Conservation (phyloP, 441 rosid genomes). For the Bocquillonia castaneifolia region DNA sequence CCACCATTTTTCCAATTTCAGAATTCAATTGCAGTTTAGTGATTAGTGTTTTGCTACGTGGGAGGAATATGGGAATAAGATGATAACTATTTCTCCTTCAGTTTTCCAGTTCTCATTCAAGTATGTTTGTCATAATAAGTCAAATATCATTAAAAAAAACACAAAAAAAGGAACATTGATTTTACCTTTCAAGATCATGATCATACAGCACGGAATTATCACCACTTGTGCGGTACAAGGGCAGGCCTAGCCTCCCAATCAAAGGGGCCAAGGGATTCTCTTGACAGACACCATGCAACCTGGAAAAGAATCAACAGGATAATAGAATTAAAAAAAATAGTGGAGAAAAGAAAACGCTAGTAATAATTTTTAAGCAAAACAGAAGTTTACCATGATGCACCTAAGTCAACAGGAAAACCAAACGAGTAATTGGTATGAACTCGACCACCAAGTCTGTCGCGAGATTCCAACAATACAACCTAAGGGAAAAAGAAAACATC, state of each 20-base stretch:
- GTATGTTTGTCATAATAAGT: not conserved
- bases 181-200: constrained; percentile 92
- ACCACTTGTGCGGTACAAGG: constrained; percentile 88
- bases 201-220: constrained; percentile 93
- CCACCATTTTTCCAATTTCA: not conserved
- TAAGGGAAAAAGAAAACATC: constrained; percentile 22
- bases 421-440: constrained; percentile 80
- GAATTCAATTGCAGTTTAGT: not conserved
- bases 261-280: constrained; percentile 92
- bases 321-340: too few species aligned
- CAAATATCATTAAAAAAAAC: not conserved
- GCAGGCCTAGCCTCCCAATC: constrained; percentile 83
- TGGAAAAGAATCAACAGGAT: constrained; percentile 24
- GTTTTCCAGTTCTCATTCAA: not conserved
- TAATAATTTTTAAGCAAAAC: too few species aligned
- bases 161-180: constrained; percentile 3
- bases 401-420: constrained; percentile 91
- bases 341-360: too few species aligned
- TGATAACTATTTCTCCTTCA: not conserved
- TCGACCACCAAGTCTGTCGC: constrained; percentile 88
- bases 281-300: constrained; percentile 95
- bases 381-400: constrained; percentile 78
- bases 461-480: constrained; percentile 85
- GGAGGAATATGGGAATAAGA: not conserved
- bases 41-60: not conserved